Percentiles rank a stretch among this genome's conserved stretches.
These are phyloP conservation scores for Paecilomyces variotii DNA, from an alignment of 2,329 filamentous ascomycete species.

Conservation along the genomic window DNA sequence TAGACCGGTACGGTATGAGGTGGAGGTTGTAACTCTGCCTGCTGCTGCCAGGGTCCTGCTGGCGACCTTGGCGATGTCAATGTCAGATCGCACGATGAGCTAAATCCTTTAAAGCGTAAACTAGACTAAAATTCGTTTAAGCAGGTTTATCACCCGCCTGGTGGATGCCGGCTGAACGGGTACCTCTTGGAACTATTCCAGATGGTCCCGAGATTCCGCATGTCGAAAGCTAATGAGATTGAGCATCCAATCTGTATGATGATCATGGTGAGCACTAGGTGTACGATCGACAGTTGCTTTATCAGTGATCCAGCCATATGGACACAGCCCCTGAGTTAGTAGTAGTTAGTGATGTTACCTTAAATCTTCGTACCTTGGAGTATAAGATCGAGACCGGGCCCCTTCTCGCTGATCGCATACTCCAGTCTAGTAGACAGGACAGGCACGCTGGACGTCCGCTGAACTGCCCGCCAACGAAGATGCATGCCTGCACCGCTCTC, in stretches of 20 bases:
- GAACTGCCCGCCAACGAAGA: neutral
- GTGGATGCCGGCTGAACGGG: neutral
- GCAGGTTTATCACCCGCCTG: neutral
- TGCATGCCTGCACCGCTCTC: neutral
- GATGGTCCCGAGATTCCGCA: neutral
- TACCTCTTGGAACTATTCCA: neutral
- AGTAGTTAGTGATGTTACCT: neutral
- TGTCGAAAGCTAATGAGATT: neutral
- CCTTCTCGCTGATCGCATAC: neutral
- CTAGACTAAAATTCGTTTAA: neutral
- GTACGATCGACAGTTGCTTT: neutral
- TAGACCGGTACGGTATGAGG: neutral
- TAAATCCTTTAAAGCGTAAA: neutral
- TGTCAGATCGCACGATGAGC: neutral
- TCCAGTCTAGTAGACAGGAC: neutral
- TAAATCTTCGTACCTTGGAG: neutral
- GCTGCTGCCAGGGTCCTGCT: neutral
- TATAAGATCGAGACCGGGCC: neutral
- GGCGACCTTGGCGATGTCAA: neutral
- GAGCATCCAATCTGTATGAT: neutral
- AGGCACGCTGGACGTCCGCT: neutral
- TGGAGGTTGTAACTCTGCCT: neutral
- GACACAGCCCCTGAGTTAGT: neutral
- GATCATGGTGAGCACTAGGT: neutral
- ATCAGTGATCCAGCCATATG: neutral